Percentiles rank a stretch among this genome's conserved stretches.
Conservation (phyloP, 257 asterid species). For the Fraxinus quadrangulata region DNA sequence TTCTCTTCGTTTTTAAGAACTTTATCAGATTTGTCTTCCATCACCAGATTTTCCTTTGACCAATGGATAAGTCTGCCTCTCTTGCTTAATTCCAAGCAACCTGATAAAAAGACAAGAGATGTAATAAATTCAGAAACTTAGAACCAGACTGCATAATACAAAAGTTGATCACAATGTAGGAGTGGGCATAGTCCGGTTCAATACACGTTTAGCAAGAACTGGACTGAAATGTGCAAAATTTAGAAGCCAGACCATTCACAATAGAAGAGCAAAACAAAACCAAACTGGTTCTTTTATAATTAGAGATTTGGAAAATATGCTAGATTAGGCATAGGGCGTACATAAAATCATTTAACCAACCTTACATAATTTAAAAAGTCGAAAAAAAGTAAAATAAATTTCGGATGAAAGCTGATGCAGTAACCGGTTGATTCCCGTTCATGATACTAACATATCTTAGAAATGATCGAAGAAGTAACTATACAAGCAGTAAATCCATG, state of each 20-base stretch:
- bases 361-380: no score
- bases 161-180: not conserved
- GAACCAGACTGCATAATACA: not conserved
- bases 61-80: slow-evolving; percentile 1
- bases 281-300: not conserved
- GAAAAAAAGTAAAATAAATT: no score
- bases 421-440: not conserved
- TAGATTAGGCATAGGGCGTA: no score
- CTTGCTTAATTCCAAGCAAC: slow-evolving; percentile 18
- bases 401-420: not conserved
- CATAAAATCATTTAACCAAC: no score
- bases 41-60: not conserved
- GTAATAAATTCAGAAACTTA: slow-evolving; percentile 9
- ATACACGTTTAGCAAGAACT: not conserved
- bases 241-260: not conserved
- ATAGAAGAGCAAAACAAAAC: not conserved
- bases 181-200: not conserved
- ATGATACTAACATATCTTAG: no score
- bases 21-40: slow-evolving; percentile 41
- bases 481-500: not conserved
- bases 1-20: slow-evolving; percentile 30
- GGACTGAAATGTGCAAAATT: not conserved
- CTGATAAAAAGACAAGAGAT: slow-evolving; percentile 26
- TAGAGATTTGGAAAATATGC: no score
- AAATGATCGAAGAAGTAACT: not conserved